Evolutionary conservation across 129 eudicot species (phyloP).

Genomic region (Gnaphalium uliginosum): DNA sequence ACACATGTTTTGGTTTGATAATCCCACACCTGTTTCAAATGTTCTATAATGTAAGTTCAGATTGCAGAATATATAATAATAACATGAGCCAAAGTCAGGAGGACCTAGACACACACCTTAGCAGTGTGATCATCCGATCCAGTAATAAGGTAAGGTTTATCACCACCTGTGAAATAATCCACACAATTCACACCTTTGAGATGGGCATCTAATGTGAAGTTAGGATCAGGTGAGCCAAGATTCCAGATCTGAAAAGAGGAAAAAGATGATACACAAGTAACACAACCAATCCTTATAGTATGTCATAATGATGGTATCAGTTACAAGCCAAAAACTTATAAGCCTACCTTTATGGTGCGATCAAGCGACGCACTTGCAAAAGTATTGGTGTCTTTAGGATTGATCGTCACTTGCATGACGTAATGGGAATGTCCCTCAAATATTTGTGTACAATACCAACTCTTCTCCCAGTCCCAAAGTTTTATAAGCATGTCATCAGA

Average conservation of each 20-base stretch:
- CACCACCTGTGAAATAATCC: slow-evolving; percentile 95
- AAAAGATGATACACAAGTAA: not conserved
- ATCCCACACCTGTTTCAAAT: slow-evolving; percentile 90
- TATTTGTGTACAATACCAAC: slow-evolving; percentile 88
- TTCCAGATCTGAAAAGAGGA: slow-evolving; percentile 76
- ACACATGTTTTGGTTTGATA: slow-evolving; percentile 92
- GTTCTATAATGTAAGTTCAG: slow-evolving; percentile 16
- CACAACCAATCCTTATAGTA: slow-evolving; percentile 2
- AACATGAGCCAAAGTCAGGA: not conserved
- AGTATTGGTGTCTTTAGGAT: slow-evolving; percentile 91
- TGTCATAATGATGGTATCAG: slow-evolving; percentile 10
- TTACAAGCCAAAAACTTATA: slow-evolving; percentile 14
- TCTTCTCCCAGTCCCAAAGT: slow-evolving; percentile 99
- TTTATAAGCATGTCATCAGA: slow-evolving; percentile 98
- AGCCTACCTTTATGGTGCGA: slow-evolving; percentile 86
- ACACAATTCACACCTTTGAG: slow-evolving; percentile 99
- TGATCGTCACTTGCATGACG: slow-evolving; percentile 96
- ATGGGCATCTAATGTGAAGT: slow-evolving; percentile 93
- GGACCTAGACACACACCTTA: slow-evolving; percentile 52
- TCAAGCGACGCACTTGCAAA: slow-evolving; percentile 99
- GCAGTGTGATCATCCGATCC: slow-evolving; percentile 99
- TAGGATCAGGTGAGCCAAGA: slow-evolving; percentile 97
- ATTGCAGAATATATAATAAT: not conserved
- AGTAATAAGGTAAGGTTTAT: slow-evolving; percentile 82
- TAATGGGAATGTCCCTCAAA: slow-evolving; percentile 99